Base-by-base conservation (phyloP, 352 stramenopile genomes). In the Phytophthora aleatoria region DNA sequence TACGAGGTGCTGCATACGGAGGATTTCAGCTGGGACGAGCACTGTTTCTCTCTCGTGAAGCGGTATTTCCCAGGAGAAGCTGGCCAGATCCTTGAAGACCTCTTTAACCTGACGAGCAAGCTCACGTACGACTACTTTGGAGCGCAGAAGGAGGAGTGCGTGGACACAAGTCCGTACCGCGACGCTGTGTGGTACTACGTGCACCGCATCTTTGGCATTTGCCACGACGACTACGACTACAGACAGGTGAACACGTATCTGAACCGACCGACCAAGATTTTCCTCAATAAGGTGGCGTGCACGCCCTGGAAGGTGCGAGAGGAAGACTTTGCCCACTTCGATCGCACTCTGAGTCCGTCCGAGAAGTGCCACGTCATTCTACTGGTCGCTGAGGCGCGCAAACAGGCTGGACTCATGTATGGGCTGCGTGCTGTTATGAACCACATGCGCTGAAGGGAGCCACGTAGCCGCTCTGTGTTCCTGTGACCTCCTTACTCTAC, bases 151-250 rank as follows among this genome's bases (percentile, higher is more conserved):
- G 77, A 87, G 31, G 66, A 79, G 27, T 75, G 71, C 38, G 64
- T 94, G 41, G 86, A 96, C 76, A 96, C 87, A 28, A 83, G 68
- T 48, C 84, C 87, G 45, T 96, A 92, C 69, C 87, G 86, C 20
- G 75, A 88, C 43, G 87, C 87, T 51, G 89, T 96, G 30, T 94
- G 87, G 86, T 94, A 92, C 67, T 96, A 94, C 39, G 86, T 95
- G 15, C 87, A 94, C 60, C 85, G 87, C 55, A 91, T 94, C 66
- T 94, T 94, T 35, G 87, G 87, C 39, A 96, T 96, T 67, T 95
- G 85, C 65, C 84, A 95, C 68, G 87, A 95, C 47, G 87, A 94
- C 68, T 95, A 95, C 57, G 85, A 95, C 69, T 95, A 95, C 66
- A 72, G 79, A 36, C 85, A 91, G 58, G 83, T 95, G 24, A 94